These are phyloP conservation scores for Geoglossum glabrum DNA, from an alignment of 495 filamentous ascomycete species.

Conservation along the genomic window DNA sequence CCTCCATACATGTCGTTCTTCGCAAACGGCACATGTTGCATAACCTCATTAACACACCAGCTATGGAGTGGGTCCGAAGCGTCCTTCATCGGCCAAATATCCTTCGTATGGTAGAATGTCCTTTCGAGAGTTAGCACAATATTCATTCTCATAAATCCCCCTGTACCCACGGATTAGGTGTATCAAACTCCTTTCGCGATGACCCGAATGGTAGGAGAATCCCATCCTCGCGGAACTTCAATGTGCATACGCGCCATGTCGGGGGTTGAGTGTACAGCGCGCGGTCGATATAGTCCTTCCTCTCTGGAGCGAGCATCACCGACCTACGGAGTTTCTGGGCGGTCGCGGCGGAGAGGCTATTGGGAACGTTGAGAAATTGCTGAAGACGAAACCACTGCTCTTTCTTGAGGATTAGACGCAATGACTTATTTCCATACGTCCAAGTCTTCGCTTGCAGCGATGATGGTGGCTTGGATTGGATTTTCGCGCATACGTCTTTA, in stretches of 20 bases:
- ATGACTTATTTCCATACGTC: too few relatives aligned
- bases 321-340: too few relatives aligned
- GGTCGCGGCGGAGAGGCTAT: too few relatives aligned
- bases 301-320: constrained; percentile 4
- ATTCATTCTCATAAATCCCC: background rate
- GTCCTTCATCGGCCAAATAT: constrained; percentile 14
- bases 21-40: constrained; percentile 1
- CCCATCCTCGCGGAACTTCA: constrained; percentile 12
- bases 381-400: too few relatives aligned
- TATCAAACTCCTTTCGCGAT: constrained; percentile 8
- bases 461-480: constrained; percentile 6
- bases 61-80: constrained; percentile 13
- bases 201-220: constrained; percentile 14
- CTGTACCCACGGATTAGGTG: constrained; percentile 16
- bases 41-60: constrained; percentile 11
- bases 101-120: constrained; percentile 9
- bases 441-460: constrained; percentile 1
- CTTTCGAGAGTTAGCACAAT: constrained; percentile 6
- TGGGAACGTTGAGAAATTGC: too few relatives aligned
- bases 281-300: constrained; percentile 11
- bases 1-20: constrained; percentile 15
- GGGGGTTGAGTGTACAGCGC: constrained; percentile 4
- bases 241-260: constrained; percentile 5
- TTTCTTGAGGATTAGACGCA: too few relatives aligned
- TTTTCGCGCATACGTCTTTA: constrained; percentile 13